Percentiles rank a stretch among this genome's conserved stretches.
Conservation (phyloP, 2,329 filamentous ascomycete species). For the Periconia digitata region DNA sequence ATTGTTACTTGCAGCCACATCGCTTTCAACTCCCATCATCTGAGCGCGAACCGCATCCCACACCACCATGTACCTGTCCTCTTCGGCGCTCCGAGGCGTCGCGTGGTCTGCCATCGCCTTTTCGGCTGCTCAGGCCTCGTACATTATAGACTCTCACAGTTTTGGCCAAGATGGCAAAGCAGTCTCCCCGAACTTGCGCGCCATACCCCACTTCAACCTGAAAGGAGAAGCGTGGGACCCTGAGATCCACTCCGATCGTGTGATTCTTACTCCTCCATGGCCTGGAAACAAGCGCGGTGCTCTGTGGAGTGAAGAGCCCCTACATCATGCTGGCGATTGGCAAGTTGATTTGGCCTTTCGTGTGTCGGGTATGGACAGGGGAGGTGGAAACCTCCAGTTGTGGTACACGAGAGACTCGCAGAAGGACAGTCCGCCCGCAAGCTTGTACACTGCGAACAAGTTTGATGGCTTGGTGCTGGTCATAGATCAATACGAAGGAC, state of each 20-base stretch:
- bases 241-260: conserved; percentile 77
- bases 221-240: conserved; percentile 59
- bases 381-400: conserved; percentile 86
- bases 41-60: conserved; percentile 8
- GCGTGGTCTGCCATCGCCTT: conserved; percentile 48
- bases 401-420: conserved; percentile 80
- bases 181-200: conserved; percentile 63
- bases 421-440: conserved; percentile 66
- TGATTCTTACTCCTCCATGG: conserved; percentile 86
- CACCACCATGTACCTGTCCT: conserved; percentile 35
- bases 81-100: conserved; percentile 45
- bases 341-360: conserved; percentile 83
- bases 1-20: neutral
- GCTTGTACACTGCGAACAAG: conserved; percentile 78
- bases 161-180: conserved; percentile 68
- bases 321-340: conserved; percentile 70
- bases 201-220: conserved; percentile 59
- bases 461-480: conserved; percentile 92
- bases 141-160: conserved; percentile 71
- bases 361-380: conserved; percentile 80
- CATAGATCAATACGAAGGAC: conserved; percentile 78
- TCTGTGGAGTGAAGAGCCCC: conserved; percentile 70
- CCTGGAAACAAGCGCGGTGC: conserved; percentile 84
- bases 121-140: conserved; percentile 61
- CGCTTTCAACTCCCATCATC: neutral